A percentile compares a stretch with the other conserved stretches of the same genome.
phyloP scores from a whole-genome alignment of 108 stramenopile species.

The Skeletonema tropicum region DNA sequence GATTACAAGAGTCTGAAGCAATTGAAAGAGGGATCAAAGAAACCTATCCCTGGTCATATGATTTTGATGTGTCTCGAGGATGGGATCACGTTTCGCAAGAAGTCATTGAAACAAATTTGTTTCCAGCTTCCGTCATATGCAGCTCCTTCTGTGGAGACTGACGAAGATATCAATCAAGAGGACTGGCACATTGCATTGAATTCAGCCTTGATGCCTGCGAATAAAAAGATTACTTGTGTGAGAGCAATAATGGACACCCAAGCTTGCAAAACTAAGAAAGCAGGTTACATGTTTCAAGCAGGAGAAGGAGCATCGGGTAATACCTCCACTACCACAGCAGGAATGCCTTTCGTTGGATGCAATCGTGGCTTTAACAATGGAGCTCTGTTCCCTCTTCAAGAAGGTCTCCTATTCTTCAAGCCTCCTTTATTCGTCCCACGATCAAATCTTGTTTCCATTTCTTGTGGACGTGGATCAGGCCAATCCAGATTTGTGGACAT shows the following conservation, averaged over 20 bases:
- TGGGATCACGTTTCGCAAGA: conserved; percentile 38
- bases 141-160: conserved; percentile 8
- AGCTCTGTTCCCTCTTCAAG: conserved; percentile 67
- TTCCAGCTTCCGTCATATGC: conserved; percentile 60
- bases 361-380: conserved; percentile 82
- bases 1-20: conserved; percentile 54
- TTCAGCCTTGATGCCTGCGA: conserved; percentile 13
- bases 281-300: conserved; percentile 47
- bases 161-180: conserved; percentile 28
- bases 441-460: conserved; percentile 58
- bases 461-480: conserved; percentile 72
- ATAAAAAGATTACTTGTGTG: conserved; percentile 27
- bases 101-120: conserved; percentile 57
- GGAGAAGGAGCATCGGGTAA: conserved; percentile 34
- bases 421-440: conserved; percentile 78
- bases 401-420: conserved; percentile 86
- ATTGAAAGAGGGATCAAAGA: conserved; percentile 4
- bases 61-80: conserved; percentile 24
- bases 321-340: conserved; percentile 60
- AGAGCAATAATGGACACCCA: conserved; percentile 26
- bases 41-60: conserved; percentile 38
- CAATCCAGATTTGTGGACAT: conserved; percentile 76
- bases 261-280: background rate
- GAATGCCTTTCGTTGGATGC: conserved; percentile 82
- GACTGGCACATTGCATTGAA: conserved; percentile 37